phyloP scores from a whole-genome alignment of 495 filamentous ascomycete species.

The Hyphodiscus hymeniophilus region DNA sequence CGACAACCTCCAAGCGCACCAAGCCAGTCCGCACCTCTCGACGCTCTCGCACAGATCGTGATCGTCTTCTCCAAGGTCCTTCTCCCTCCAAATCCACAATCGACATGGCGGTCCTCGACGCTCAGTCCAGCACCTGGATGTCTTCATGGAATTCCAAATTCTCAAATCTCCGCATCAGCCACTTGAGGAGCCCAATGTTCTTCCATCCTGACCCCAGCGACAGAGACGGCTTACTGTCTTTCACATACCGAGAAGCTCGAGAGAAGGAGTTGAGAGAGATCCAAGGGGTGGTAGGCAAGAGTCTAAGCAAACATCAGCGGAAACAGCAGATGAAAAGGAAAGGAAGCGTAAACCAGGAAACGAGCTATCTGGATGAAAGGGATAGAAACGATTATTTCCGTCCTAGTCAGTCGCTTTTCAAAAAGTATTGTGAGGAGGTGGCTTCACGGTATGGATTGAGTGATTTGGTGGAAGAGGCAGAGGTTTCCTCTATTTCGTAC shows the following conservation, averaged over 20 bases:
- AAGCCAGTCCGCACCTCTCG: background rate
- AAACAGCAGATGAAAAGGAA: slow-evolving; percentile 39
- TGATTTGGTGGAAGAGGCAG: slow-evolving; percentile 37
- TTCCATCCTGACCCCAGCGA: slow-evolving; percentile 59
- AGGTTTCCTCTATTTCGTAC: slow-evolving; percentile 45
- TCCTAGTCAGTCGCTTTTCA: slow-evolving; percentile 47
- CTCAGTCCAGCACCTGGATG: slow-evolving; percentile 45
- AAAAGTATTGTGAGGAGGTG: slow-evolving; percentile 46
- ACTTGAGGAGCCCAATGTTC: slow-evolving; percentile 60
- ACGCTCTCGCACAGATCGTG: background rate
- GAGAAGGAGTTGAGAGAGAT: slow-evolving; percentile 49
- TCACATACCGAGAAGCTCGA: slow-evolving; percentile 41
- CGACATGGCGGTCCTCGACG: slow-evolving; percentile 43
- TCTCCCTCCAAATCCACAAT: slow-evolving; percentile 22
- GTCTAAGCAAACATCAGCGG: slow-evolving; percentile 54
- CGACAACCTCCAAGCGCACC: background rate
- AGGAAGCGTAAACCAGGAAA: background rate
- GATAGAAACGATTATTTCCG: slow-evolving; percentile 60
- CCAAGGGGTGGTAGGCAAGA: slow-evolving; percentile 51
- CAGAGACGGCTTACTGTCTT: slow-evolving; percentile 53
- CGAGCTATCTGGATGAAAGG: slow-evolving; percentile 44
- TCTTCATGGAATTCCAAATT: slow-evolving; percentile 49
- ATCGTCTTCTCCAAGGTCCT: slow-evolving; percentile 6
- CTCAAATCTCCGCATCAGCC: slow-evolving; percentile 44
- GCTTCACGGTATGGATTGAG: slow-evolving; percentile 43